Conservation (phyloP, 2,329 filamentous ascomycete genomes). For the Curvularia verruculosa region DNA sequence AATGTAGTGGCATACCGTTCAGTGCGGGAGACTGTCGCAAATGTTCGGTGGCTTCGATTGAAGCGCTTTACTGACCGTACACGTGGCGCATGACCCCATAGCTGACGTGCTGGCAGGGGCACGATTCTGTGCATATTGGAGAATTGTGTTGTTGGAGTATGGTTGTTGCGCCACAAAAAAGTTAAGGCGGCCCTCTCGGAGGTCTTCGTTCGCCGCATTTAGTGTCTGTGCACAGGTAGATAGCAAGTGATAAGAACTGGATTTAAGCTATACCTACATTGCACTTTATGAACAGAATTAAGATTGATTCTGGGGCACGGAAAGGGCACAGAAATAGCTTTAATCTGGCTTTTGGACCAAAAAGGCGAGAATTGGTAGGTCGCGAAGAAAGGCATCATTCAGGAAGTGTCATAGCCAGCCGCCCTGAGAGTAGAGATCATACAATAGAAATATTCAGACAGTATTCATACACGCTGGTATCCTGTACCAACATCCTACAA, state of each 20-base stretch:
- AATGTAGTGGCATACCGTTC: conserved; percentile 26
- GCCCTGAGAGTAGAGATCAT: conserved; percentile 39
- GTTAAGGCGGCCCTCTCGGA: conserved; percentile 18
- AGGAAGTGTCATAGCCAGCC: conserved; percentile 10
- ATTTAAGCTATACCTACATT: too few species aligned
- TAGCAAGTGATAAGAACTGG: too few species aligned
- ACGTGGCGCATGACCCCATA: conserved; percentile 58
- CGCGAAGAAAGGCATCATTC: conserved; percentile 8
- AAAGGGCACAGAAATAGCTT: neutral
- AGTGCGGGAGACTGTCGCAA: conserved; percentile 54
- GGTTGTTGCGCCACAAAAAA: conserved; percentile 16
- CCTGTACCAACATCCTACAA: conserved; percentile 5
- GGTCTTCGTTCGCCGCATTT: conserved; percentile 26
- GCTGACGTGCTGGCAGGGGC: conserved; percentile 45
- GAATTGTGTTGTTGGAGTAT: conserved; percentile 9
- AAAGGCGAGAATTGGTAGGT: neutral
- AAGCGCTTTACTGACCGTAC: conserved; percentile 50
- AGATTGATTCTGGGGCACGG: neutral
- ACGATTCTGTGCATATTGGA: conserved; percentile 34
- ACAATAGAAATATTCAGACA: conserved; percentile 28
- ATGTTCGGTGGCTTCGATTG: conserved; percentile 45
- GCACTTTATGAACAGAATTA: neutral
- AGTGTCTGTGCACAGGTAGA: conserved; percentile 11
- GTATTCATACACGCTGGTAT: conserved; percentile 29
- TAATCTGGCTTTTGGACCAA: neutral